These are phyloP conservation scores for Ogataea ganodermae DNA, from an alignment of 805 yeast species.

Conservation along the genomic window DNA sequence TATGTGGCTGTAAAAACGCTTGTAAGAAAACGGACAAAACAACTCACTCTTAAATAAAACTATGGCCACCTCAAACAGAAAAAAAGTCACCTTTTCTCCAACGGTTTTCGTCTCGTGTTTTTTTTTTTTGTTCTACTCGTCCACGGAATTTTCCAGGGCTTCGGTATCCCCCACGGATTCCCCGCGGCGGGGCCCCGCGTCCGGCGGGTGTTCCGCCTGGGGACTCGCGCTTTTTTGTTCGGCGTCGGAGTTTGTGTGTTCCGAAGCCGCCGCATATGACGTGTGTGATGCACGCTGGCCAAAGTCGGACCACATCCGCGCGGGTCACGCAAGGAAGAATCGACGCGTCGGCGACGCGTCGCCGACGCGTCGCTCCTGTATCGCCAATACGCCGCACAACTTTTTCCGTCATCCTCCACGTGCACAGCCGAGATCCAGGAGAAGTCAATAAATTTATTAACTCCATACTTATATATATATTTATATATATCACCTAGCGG, in stretches of 20 bases:
- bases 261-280: slow-evolving; percentile 4
- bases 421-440: slow-evolving; percentile 8
- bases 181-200: slow-evolving; percentile 2
- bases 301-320: slow-evolving; percentile 12
- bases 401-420: too few relatives aligned
- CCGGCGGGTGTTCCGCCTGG: background rate
- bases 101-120: slow-evolving; percentile 4
- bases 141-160: background rate
- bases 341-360: too few relatives aligned
- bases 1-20: background rate
- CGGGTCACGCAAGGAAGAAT: background rate
- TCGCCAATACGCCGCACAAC: too few relatives aligned
- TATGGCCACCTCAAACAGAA: background rate
- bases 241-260: slow-evolving; percentile 3
- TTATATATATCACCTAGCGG: background rate
- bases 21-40: background rate
- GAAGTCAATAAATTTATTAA: slow-evolving; percentile 1
- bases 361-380: too few relatives aligned
- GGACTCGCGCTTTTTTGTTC: background rate
- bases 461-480: background rate
- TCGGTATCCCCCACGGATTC: slow-evolving; percentile 1
- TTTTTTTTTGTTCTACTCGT: background rate
- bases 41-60: background rate
- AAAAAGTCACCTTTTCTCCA: background rate
- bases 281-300: background rate